Evolutionary conservation across 2,329 filamentous ascomycete species (phyloP).

Genomic region (Colletotrichum sp.): DNA sequence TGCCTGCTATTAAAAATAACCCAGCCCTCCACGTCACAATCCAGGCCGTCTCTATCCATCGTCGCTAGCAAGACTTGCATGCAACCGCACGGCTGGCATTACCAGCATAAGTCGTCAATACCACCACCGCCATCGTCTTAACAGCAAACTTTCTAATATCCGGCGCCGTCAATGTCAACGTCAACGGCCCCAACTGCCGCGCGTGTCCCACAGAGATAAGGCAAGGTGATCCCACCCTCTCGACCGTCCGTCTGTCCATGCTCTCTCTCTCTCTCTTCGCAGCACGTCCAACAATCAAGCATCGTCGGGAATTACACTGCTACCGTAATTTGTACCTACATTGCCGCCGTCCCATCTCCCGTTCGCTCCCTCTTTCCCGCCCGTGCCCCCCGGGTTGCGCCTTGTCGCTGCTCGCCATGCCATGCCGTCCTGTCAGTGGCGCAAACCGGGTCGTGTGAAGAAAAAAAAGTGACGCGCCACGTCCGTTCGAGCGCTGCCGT

Average conservation of each 20-base stretch:
- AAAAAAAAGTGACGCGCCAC: not conserved
- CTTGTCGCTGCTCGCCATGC: not conserved
- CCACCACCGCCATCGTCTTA: not conserved
- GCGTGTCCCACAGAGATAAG: not conserved
- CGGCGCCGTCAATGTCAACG: not conserved
- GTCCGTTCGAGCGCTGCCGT: not conserved
- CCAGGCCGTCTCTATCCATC: not conserved
- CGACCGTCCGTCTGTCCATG: not conserved
- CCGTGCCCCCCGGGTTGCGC: not conserved
- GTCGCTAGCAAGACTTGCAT: not conserved
- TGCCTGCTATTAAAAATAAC: slow-evolving; percentile 10
- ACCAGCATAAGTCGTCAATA: not conserved
- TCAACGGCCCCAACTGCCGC: not conserved
- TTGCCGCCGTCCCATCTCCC: not conserved
- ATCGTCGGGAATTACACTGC: not conserved
- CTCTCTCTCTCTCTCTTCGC: not conserved
- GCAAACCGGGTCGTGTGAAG: not conserved
- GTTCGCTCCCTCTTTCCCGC: not conserved
- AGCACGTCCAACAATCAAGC: not conserved
- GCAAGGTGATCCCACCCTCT: not conserved
- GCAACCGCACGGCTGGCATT: not conserved
- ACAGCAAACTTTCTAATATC: not conserved
- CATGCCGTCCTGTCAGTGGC: not conserved
- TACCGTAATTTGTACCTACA: not conserved
- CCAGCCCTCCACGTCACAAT: not conserved